Evolutionary conservation across 306 rosid species (phyloP), one percentile per base, ranked within the genome.

Genomic region (Dalbergia oliveri): DNA sequence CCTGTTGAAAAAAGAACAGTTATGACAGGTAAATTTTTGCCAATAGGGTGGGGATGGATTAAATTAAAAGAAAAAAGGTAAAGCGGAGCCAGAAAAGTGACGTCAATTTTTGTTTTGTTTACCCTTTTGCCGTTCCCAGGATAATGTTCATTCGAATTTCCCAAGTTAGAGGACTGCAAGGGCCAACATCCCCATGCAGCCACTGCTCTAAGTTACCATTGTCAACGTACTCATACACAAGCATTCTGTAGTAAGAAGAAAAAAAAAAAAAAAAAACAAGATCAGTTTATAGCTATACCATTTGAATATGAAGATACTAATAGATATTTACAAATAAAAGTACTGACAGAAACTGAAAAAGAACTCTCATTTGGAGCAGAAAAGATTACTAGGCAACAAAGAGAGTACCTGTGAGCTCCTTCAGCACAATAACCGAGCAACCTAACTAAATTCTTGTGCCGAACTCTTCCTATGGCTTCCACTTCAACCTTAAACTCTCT

Each of bases 391-490:
- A 71, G 15, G 41, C 19, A 80, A 68, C 37, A 43, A 69, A 64
- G 16, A 75, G 58, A 64, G 54, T 86, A 93, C 97, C 98, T 91
- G 69, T 93, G 94, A 87, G 97, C 97, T 71, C 97, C 98, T 88
- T 94, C 98, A 70, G 97, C 97, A 84, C 98, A 94, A 69, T 90
- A 94, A 65, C 97, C 98, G 37, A 93, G 91, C 84, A 93, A 85
- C 85, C 98, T 89, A 37, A 91, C 98, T 61, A 93, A 72, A 84
- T 88, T 91, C 90, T 93, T 93, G 83, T 93, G 98, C 31, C 97
- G 93, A 81, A 91, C 98, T 64, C 98, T 77, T 79, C 98, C 98
- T n/a, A 93, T 91, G 21, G 93, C 97, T 86, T 93, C 98, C n/a
- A 93, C 98, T 76, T 93, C 98, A 59, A 93, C 93, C 83, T 88